Evolutionary conservation across 116 monocot genomes (phyloP).

Genomic region (Posidonia oceanica): DNA sequence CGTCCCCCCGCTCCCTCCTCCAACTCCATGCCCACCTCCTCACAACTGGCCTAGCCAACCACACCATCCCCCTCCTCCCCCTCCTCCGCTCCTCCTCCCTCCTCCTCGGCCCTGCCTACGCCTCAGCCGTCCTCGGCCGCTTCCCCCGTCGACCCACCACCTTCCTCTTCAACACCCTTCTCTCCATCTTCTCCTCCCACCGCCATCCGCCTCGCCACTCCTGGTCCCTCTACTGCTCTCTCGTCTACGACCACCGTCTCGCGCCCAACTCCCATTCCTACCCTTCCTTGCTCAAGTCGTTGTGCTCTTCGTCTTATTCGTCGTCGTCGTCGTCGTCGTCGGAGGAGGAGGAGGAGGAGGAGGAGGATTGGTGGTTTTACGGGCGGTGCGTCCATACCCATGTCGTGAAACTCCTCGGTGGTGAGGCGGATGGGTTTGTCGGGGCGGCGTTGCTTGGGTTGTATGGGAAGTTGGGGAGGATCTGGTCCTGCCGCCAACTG

Average conservation of each 20-base stretch:
- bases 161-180: conserved; percentile 22
- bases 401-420: conserved; percentile 13
- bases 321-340: too few species aligned
- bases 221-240: conserved; percentile 11
- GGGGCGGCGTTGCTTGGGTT: conserved; percentile 7
- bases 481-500: conserved; percentile 19
- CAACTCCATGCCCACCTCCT: conserved; percentile 19
- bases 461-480: conserved; percentile 5
- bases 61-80: conserved; percentile 14
- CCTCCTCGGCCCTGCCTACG: conserved; percentile 7
- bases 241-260: neutral
- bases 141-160: conserved; percentile 13
- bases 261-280: conserved; percentile 15
- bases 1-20: neutral
- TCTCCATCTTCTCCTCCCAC: conserved; percentile 15
- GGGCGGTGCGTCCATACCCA: conserved; percentile 16
- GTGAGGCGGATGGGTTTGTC: conserved; percentile 4
- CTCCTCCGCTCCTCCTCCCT: conserved; percentile 5
- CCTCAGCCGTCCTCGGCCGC: conserved; percentile 12
- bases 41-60: conserved; percentile 23
- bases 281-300: conserved; percentile 16
- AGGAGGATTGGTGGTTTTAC: conserved; percentile 1
- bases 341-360: neutral
- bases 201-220: neutral
- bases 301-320: neutral